Conservation (phyloP, 305 asterid genomes). For the Fraxinus xanthoxyloides region DNA sequence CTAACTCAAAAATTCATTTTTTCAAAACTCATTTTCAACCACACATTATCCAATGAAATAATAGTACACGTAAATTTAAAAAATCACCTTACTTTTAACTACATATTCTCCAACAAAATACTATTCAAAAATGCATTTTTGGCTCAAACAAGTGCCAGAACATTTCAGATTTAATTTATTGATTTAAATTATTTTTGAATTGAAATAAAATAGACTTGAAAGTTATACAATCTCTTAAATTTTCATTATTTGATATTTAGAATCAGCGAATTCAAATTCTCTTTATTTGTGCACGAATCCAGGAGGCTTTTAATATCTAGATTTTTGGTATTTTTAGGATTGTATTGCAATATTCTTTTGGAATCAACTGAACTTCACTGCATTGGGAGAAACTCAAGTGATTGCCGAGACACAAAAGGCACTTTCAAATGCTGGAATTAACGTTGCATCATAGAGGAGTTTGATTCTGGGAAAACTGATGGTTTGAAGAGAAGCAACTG, state of each 20-base stretch:
- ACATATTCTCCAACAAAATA: too few species aligned
- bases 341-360: not conserved
- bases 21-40: too few species aligned
- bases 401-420: not conserved
- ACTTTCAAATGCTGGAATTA: not conserved
- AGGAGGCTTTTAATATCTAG: not conserved
- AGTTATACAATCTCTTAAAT: too few species aligned
- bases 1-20: too few species aligned
- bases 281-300: not conserved
- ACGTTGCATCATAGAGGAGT: not conserved
- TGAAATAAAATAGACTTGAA: too few species aligned
- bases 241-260: not conserved
- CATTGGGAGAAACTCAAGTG: not conserved
- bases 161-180: too few species aligned
- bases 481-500: not conserved
- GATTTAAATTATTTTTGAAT: too few species aligned
- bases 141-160: too few species aligned
- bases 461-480: not conserved
- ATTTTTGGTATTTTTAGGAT: not conserved
- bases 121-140: too few species aligned
- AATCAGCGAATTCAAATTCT: not conserved
- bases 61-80: too few species aligned
- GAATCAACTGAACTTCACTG: not conserved
- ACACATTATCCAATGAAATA: too few species aligned
- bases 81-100: too few species aligned